Evolutionary conservation across 352 stramenopile genomes (phyloP), one percentile per base, ranked within the genome.

Genomic region (Pythium inflatum): DNA sequence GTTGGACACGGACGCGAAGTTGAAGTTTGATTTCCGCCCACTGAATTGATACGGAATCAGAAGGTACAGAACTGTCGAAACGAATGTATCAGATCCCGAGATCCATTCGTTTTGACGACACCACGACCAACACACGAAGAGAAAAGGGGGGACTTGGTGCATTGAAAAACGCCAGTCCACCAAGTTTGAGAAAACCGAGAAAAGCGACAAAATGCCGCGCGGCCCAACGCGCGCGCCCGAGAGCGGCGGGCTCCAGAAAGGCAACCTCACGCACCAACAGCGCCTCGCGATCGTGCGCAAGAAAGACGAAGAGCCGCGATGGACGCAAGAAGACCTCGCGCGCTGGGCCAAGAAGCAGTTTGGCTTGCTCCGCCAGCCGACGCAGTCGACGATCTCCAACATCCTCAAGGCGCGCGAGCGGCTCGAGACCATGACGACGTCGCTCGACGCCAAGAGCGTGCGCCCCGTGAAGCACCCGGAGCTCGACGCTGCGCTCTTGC

Each of bases 321-420:
- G 94, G 75, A 95, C 88, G 68, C 88, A 95, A 71, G 94, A 95
- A 72, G 88, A 95, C 66, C 58, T 95, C 41, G 94, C 86, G 56
- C 86, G 88, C 59, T 95, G 88, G 88, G 88, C 88, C 55, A 95
- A 94, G 81, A 85, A 94, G 70, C 86, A 95, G 83, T 95, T 95
- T 63, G 91, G 92, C 66, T 77, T 95, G 22, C 80, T 87, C 56
- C 90, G 91, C 56, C 86, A 82, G 28, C 88, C 88, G 36, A 95
- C 86, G 74, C 87, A 92, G 71, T 82, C 82, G 14, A 91, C 85
- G 14, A 91, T 91, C 82, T 85, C 70, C 74, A 93, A 91, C 69
- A 93, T 95, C 67, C 83, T 95, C 66, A 95, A 95, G 75, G 57
- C 60, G 41, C 79, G 80, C 56, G 73, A 85, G 27, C 81, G 81